Base-by-base conservation (phyloP, 495 filamentous ascomycete genomes). In the Podospora bellae-mahoneyi region DNA sequence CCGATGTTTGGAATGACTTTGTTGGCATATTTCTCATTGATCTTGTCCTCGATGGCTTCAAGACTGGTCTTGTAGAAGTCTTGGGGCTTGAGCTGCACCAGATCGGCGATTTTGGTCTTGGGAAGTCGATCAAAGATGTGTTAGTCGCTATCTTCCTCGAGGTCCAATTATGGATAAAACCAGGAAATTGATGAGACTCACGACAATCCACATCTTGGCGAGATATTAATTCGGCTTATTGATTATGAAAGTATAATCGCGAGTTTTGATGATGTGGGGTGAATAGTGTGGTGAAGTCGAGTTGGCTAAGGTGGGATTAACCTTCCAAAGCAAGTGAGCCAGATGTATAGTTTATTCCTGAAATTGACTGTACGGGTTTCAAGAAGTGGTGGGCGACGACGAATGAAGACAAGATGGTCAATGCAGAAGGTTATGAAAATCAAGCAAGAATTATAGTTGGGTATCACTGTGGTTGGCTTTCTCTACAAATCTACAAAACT, bases 21-120 rank as follows among this genome's bases (percentile, higher is more conserved):
- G 82, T 99, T 96, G 64, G 94, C 88, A 78, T 97, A 99, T 80
- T 98, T 99, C 66, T 87, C 85, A 72, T 98, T 97, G 80, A 99
- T 93, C 69, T 91, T 92, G 77, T 98, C 93, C 78, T 97, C 92
- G 68, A 99, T 89, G 2, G 92, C 91, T 44, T 90, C 84, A 5
- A 83, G 81, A 72, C 91, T 93, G 60, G 88, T 84, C 73, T 93
- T 94, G 48, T 86, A 81, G 75, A 97, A 95, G 73, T 97, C 91
- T 73, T 92, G 83, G 2, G 95, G 95, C 10, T 84, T 82, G 78
- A 99, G 95, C 80, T 95, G 90, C 64, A 99, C 91, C 70, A 98
- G 84, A 82, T 99, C 95, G 67, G 91, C 87, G 70, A 99, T 88
- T 55, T 92, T 86, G 32, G 85, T 48, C 39, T 48, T 48, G 39